Evolutionary conservation across 176 grass and related monocot species (phyloP).

Genomic region (Metroxylon sagu): DNA sequence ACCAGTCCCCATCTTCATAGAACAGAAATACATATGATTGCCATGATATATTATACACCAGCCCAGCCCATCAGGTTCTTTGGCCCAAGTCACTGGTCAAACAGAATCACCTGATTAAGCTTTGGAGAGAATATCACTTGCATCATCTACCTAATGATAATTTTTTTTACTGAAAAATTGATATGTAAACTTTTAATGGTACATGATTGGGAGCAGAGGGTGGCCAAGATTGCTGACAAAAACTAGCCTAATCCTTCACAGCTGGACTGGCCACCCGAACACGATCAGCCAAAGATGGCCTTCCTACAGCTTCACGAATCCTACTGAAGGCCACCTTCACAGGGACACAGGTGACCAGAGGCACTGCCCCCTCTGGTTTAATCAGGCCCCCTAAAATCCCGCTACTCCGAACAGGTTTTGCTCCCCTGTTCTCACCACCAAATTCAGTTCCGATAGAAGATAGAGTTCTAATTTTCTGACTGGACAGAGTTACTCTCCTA

Average conservation of each 20-base stretch:
- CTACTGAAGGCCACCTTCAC: constrained; percentile 88
- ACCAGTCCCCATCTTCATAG: too few species aligned
- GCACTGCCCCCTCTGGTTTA: constrained; percentile 46
- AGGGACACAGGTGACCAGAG: constrained; percentile 81
- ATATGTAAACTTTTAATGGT: too few species aligned
- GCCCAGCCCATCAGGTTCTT: too few species aligned
- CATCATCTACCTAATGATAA: too few species aligned
- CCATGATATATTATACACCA: too few species aligned
- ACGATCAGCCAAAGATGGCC: constrained; percentile 40
- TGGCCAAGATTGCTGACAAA: too few species aligned
- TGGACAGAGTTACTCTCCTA: constrained; percentile 52
- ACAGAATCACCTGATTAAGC: too few species aligned
- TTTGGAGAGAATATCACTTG: too few species aligned
- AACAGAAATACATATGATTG: too few species aligned
- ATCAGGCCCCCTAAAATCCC: constrained; percentile 58
- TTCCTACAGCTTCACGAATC: constrained; percentile 90
- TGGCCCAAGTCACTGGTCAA: too few species aligned
- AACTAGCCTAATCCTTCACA: constrained; percentile 19
- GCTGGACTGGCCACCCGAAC: constrained; percentile 52
- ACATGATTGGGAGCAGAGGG: too few species aligned
- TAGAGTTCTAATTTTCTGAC: constrained; percentile 61
- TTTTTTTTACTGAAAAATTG: too few species aligned
- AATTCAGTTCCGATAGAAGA: constrained; percentile 50
- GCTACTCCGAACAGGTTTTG: constrained; percentile 34
- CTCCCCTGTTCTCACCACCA: constrained; percentile 21